A percentile compares a stretch with the other conserved stretches of the same genome.
Evolutionary conservation across 495 filamentous ascomycete genomes (phyloP).

Genomic region (Talaromyces stipitatus): DNA sequence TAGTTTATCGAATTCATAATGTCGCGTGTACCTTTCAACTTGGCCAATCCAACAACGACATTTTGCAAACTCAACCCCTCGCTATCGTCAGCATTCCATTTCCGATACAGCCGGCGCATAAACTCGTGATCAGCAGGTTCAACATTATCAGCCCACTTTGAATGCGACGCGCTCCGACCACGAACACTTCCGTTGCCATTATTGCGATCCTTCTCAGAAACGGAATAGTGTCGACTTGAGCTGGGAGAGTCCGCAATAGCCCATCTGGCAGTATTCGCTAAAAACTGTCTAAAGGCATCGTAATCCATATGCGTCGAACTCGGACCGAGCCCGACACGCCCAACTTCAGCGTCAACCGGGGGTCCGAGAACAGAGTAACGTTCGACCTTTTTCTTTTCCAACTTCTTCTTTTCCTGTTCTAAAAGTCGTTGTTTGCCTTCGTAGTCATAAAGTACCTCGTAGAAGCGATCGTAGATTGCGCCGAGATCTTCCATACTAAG

Average conservation of each 20-base stretch:
- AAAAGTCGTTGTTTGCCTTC: slow-evolving; percentile 73
- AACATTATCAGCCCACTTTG: slow-evolving; percentile 68
- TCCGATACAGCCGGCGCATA: slow-evolving; percentile 76
- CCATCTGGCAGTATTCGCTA: slow-evolving; percentile 84
- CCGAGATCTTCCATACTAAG: slow-evolving; percentile 78
- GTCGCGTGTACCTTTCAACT: slow-evolving; percentile 84
- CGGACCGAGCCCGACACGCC: slow-evolving; percentile 81
- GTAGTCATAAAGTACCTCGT: slow-evolving; percentile 80
- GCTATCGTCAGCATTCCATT: slow-evolving; percentile 74
- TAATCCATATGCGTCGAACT: slow-evolving; percentile 92
- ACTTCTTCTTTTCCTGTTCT: slow-evolving; percentile 60
- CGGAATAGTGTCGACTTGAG: slow-evolving; percentile 46
- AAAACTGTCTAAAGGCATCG: slow-evolving; percentile 86
- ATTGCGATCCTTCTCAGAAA: slow-evolving; percentile 43
- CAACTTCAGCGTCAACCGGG: slow-evolving; percentile 41
- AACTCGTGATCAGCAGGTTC: slow-evolving; percentile 95
- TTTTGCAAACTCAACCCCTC: slow-evolving; percentile 78
- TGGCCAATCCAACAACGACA: slow-evolving; percentile 82
- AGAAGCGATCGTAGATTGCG: slow-evolving; percentile 88
- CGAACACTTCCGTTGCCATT: slow-evolving; percentile 22
- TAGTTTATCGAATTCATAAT: slow-evolving; percentile 97
- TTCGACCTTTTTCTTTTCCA: slow-evolving; percentile 48
- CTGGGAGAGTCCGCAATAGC: slow-evolving; percentile 73
- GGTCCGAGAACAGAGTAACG: slow-evolving; percentile 34
- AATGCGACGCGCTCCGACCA: slow-evolving; percentile 41